These are phyloP conservation scores for Leptomonas pyrrhocoris DNA, from an alignment of 208 protist species.

Conservation along the genomic window DNA sequence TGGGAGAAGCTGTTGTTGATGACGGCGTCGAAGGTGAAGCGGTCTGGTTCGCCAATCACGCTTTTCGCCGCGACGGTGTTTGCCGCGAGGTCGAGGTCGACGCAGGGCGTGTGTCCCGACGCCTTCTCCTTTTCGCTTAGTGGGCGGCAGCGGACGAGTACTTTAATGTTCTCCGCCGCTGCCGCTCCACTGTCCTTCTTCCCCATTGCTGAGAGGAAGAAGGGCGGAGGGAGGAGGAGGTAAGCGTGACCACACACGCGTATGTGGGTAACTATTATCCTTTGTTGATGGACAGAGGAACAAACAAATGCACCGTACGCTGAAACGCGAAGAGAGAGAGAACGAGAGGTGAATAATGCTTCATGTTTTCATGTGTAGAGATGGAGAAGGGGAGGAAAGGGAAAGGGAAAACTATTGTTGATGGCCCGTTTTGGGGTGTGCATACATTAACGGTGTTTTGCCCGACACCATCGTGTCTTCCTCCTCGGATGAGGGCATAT, in stretches of 20 bases:
- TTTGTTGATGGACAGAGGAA: neutral
- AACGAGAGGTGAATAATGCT: conserved; percentile 5
- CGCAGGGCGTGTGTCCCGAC: conserved; percentile 75
- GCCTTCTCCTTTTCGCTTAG: conserved; percentile 81
- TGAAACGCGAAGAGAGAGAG: neutral
- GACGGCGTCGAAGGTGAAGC: conserved; percentile 91
- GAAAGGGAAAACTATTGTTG: too few species aligned
- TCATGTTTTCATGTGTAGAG: too few species aligned
- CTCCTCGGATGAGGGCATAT: too few species aligned
- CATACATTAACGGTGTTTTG: too few species aligned
- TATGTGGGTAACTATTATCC: neutral
- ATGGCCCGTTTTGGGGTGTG: too few species aligned
- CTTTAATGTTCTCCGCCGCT: conserved; percentile 89
- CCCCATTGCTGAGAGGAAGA: conserved; percentile 53
- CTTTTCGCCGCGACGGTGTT: conserved; percentile 73
- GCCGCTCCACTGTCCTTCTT: conserved; percentile 54
- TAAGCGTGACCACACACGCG: too few species aligned
- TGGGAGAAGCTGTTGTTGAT: conserved; percentile 91
- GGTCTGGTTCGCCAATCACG: conserved; percentile 65
- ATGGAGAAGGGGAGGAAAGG: too few species aligned
- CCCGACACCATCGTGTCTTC: too few species aligned
- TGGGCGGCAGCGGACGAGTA: conserved; percentile 86
- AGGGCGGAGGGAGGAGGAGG: neutral
- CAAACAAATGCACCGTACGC: neutral
- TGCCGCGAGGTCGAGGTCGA: conserved; percentile 75